Conservation (phyloP, 1,284 basidiomycete species). For the Melampsora abietis-canadensis region DNA sequence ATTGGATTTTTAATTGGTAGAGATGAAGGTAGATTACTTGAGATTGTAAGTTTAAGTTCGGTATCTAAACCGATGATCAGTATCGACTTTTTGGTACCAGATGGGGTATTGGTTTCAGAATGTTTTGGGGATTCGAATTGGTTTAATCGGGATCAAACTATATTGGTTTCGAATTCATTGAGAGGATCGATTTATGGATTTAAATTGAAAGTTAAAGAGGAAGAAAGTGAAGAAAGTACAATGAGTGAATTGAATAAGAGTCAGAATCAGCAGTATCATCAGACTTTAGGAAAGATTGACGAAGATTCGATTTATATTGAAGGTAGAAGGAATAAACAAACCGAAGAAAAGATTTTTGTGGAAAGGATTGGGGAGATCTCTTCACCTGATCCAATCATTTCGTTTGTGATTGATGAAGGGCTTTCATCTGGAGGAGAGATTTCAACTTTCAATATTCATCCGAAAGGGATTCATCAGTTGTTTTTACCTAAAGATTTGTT, state of each 20-base stretch:
- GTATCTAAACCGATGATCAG: slow-evolving; percentile 12
- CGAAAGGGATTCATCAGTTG: slow-evolving; percentile 31
- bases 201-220: slow-evolving; percentile 22
- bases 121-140: slow-evolving; percentile 30
- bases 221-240: background rate
- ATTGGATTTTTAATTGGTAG: slow-evolving; percentile 20
- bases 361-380: slow-evolving; percentile 25
- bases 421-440: slow-evolving; percentile 1
- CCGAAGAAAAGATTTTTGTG: slow-evolving; percentile 18
- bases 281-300: background rate
- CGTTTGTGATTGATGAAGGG: slow-evolving; percentile 35
- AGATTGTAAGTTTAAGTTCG: slow-evolving; percentile 16
- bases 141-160: slow-evolving; percentile 18
- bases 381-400: slow-evolving; percentile 36
- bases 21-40: slow-evolving; percentile 9
- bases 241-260: background rate
- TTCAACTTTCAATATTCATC: slow-evolving; percentile 33
- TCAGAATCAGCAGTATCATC: background rate
- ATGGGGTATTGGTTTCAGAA: background rate
- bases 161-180: slow-evolving; percentile 35
- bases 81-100: slow-evolving; percentile 5
- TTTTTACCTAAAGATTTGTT: slow-evolving; percentile 22
- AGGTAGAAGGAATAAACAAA: background rate
- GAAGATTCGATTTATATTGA: slow-evolving; percentile 30
- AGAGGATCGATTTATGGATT: slow-evolving; percentile 32